A percentile compares a stretch with the other conserved stretches of the same genome.
Evolutionary conservation across 2,329 filamentous ascomycete species (phyloP).

Genomic region (Fusarium sp.): DNA sequence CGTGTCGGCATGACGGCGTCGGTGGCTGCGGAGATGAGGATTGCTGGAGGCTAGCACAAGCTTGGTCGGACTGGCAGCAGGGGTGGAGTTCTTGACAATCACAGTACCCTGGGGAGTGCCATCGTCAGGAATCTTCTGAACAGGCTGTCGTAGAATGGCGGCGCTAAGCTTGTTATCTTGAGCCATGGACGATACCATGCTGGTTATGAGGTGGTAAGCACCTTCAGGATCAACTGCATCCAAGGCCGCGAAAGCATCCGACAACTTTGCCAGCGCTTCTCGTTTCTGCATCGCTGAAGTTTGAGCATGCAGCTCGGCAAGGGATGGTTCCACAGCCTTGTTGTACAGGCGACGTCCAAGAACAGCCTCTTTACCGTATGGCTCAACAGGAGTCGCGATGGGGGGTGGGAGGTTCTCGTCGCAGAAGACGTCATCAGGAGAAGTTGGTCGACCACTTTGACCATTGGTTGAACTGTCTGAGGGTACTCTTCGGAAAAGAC

Average conservation of each 20-base stretch:
- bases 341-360: slow-evolving; percentile 86
- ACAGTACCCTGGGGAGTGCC: slow-evolving; percentile 70
- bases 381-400: slow-evolving; percentile 64
- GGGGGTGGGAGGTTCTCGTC: slow-evolving; percentile 77
- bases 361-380: slow-evolving; percentile 83
- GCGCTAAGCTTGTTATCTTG: slow-evolving; percentile 76
- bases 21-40: slow-evolving; percentile 86
- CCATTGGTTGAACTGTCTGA: slow-evolving; percentile 74
- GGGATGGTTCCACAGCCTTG: slow-evolving; percentile 84
- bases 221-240: slow-evolving; percentile 93
- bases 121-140: slow-evolving; percentile 59
- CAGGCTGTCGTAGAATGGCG: slow-evolving; percentile 61
- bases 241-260: slow-evolving; percentile 87
- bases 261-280: slow-evolving; percentile 85
- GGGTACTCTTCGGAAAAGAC: slow-evolving; percentile 88
- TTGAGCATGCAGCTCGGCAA: slow-evolving; percentile 90
- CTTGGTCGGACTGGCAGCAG: slow-evolving; percentile 69
- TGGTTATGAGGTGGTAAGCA: slow-evolving; percentile 85
- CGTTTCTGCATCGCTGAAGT: slow-evolving; percentile 78
- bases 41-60: slow-evolving; percentile 86
- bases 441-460: slow-evolving; percentile 55
- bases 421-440: slow-evolving; percentile 61
- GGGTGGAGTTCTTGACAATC: slow-evolving; percentile 68
- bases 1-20: slow-evolving; percentile 71
- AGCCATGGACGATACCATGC: slow-evolving; percentile 81